Evolutionary conservation across 768 basidiomycete species (phyloP).

Genomic region (Rubroboletus satanas): DNA sequence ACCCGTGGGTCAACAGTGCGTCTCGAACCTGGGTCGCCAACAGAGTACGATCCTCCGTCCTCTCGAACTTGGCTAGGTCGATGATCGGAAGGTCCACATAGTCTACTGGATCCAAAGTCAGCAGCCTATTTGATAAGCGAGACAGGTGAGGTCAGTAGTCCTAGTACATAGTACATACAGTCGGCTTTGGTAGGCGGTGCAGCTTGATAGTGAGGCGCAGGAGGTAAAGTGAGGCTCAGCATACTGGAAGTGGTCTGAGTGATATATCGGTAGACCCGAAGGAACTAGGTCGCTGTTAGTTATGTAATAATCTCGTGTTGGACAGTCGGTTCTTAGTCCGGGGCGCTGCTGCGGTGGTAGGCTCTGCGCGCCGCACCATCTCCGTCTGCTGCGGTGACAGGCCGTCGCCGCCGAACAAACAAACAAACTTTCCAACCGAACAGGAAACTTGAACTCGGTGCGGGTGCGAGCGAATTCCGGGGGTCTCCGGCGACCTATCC

Average conservation of each 20-base stretch:
- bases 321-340: too few relatives aligned
- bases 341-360: too few relatives aligned
- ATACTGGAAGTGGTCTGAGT: conserved; percentile 12
- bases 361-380: too few relatives aligned
- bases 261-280: not conserved
- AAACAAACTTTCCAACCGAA: too few relatives aligned
- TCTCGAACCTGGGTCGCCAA: conserved; percentile 41
- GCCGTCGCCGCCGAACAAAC: too few relatives aligned
- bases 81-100: conserved; percentile 52
- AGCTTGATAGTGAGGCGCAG: conserved; percentile 35
- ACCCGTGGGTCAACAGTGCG: conserved; percentile 44
- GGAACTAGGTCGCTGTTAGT: not conserved
- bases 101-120: conserved; percentile 35
- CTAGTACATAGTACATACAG: conserved; percentile 24
- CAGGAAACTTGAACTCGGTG: too few relatives aligned
- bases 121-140: not conserved
- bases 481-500: too few relatives aligned
- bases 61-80: conserved; percentile 43
- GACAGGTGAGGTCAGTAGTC: not conserved
- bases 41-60: conserved; percentile 34
- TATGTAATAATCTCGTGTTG: not conserved
- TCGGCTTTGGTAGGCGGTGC: conserved; percentile 34
- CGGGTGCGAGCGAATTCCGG: too few relatives aligned
- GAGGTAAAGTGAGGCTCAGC: conserved; percentile 32
- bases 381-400: too few relatives aligned